phyloP scores from a whole-genome alignment of 225 moss, liverwort and hornwort genomes.

The Physcomitrium patens region DNA sequence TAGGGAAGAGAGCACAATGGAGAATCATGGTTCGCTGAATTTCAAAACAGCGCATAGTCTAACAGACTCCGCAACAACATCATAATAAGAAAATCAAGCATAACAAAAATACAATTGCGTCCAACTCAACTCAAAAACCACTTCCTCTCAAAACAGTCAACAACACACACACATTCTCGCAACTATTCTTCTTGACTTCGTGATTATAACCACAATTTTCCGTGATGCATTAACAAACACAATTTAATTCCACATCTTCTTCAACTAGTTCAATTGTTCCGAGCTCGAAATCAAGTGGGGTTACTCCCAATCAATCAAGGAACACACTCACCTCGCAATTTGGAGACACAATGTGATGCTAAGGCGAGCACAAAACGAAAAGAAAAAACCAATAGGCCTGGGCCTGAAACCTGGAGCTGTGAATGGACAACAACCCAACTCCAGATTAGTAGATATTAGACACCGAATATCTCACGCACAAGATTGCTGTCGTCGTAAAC shows the following conservation, averaged over 20 bases:
- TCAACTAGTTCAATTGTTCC: background rate
- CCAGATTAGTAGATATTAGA: too few relatives aligned
- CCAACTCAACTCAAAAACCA: background rate
- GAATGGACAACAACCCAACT: background rate
- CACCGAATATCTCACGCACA: too few relatives aligned
- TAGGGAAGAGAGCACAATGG: too few relatives aligned
- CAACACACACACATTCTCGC: background rate
- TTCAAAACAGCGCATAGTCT: background rate
- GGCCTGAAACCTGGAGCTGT: background rate
- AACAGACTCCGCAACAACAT: background rate
- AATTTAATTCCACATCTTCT: background rate
- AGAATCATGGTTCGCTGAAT: too few relatives aligned
- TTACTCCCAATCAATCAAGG: too few relatives aligned
- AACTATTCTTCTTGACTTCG: background rate
- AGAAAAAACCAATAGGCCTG: background rate
- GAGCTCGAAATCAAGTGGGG: background rate
- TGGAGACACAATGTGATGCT: too few relatives aligned
- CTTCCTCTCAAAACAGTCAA: too few relatives aligned
- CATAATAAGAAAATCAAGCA: too few relatives aligned
- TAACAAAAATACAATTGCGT: background rate
- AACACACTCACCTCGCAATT: background rate
- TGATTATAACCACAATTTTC: too few relatives aligned
- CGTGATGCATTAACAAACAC: background rate
- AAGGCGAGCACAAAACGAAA: too few relatives aligned
- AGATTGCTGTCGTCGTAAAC: too few relatives aligned